phyloP scores from a whole-genome alignment of 495 filamentous ascomycete genomes.

The Penicillium soppii region DNA sequence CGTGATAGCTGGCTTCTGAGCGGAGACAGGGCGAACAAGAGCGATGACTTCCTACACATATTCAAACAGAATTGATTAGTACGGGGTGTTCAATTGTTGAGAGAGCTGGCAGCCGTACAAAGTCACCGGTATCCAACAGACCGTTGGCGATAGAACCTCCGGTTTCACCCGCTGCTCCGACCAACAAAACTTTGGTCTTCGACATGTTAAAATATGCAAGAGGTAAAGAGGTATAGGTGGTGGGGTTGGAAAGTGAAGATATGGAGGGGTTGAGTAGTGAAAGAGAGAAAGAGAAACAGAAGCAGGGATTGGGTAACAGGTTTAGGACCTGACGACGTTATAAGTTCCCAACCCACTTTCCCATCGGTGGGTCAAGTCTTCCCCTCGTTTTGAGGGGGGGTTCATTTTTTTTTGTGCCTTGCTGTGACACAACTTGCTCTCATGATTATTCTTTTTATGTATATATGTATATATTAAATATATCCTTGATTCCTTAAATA shows the following conservation, averaged over 20 bases:
- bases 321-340: constrained; percentile 32
- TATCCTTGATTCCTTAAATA: not conserved
- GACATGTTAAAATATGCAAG: constrained; percentile 42
- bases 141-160: constrained; percentile 50
- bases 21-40: constrained; percentile 48
- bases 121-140: constrained; percentile 39
- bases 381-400: constrained; percentile 28
- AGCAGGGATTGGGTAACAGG: constrained; percentile 15
- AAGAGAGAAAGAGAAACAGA: constrained; percentile 12
- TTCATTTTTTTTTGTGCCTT: constrained; percentile 1
- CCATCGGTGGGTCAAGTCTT: constrained; percentile 42
- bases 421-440: constrained; percentile 13
- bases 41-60: constrained; percentile 45
- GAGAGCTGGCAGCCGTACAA: constrained; percentile 29
- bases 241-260: constrained; percentile 5
- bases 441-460: not conserved
- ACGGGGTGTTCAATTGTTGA: not conserved
- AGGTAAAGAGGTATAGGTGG: not conserved
- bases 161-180: constrained; percentile 50
- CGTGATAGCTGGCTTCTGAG: constrained; percentile 44
- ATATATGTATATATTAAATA: not conserved
- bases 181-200: constrained; percentile 44
- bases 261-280: constrained; percentile 4
- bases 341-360: constrained; percentile 37
- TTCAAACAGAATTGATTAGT: constrained; percentile 4